A percentile compares a stretch with the other conserved stretches of the same genome.
These are phyloP conservation scores for Eimeria tenella DNA, from an alignment of 169 alveolate species.

Conservation along the genomic window DNA sequence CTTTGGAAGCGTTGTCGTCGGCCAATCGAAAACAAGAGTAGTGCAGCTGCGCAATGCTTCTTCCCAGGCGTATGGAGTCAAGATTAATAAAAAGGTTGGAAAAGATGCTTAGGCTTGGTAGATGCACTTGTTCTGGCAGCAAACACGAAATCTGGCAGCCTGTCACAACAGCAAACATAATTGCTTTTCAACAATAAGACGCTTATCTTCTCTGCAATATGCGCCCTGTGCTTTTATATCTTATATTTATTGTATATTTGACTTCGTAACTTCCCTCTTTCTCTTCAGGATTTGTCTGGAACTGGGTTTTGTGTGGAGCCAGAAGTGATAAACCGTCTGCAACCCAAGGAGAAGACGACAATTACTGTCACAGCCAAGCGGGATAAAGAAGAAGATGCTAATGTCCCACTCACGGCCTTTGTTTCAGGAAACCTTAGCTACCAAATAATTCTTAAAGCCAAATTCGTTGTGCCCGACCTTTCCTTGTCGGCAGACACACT, in stretches of 20 bases:
- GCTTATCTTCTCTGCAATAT: too few relatives aligned
- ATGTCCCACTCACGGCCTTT: slow-evolving; percentile 31
- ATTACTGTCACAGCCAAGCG: slow-evolving; percentile 28
- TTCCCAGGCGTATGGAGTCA: slow-evolving; percentile 70
- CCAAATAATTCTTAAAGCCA: slow-evolving; percentile 90
- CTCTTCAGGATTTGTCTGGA: slow-evolving; percentile 35
- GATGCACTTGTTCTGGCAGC: neutral
- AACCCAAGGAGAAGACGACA: slow-evolving; percentile 82
- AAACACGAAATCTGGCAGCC: neutral
- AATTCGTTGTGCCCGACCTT: slow-evolving; percentile 93
- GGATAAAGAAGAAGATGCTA: slow-evolving; percentile 65
- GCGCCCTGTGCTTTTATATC: too few relatives aligned
- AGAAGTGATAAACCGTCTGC: slow-evolving; percentile 84
- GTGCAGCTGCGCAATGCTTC: slow-evolving; percentile 85
- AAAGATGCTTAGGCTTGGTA: neutral
- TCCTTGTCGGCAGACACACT: slow-evolving; percentile 88
- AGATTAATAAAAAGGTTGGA: slow-evolving; percentile 77
- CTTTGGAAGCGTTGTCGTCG: slow-evolving; percentile 92
- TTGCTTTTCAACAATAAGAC: too few relatives aligned
- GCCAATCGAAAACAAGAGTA: slow-evolving; percentile 83
- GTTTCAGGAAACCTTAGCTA: slow-evolving; percentile 91
- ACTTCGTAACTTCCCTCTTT: too few relatives aligned
- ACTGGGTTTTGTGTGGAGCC: slow-evolving; percentile 91
- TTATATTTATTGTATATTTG: too few relatives aligned
- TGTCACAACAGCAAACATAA: neutral